phyloP scores from a whole-genome alignment of 1,284 basidiomycete genomes.

The Ceratobasidium sp. region DNA sequence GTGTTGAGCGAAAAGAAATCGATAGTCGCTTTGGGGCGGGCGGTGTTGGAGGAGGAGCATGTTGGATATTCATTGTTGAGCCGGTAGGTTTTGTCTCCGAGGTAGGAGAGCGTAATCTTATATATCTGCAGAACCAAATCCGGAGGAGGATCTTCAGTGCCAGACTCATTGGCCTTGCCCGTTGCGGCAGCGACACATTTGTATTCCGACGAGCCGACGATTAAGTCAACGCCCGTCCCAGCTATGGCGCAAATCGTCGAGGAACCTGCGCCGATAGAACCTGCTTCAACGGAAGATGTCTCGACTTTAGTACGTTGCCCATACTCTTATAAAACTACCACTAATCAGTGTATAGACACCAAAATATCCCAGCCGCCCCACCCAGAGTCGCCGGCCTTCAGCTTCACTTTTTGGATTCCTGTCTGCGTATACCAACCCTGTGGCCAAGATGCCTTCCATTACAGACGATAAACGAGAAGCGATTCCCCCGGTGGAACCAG shows the following conservation, averaged over 20 bases:
- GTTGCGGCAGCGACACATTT: constrained; percentile 60
- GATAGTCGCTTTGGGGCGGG: constrained; percentile 59
- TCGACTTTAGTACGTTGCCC: background rate
- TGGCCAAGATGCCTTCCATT: constrained; percentile 15
- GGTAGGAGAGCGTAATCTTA: background rate
- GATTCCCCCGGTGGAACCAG: background rate
- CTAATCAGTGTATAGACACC: constrained; percentile 8
- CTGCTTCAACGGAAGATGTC: constrained; percentile 5
- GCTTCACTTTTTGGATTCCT: constrained; percentile 30
- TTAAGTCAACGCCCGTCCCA: background rate
- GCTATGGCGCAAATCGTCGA: constrained; percentile 12
- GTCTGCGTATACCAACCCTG: constrained; percentile 28
- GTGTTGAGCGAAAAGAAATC: constrained; percentile 79
- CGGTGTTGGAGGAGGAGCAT: constrained; percentile 73
- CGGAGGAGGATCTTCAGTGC: constrained; percentile 8
- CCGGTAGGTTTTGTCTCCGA: constrained; percentile 51
- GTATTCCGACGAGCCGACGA: constrained; percentile 27
- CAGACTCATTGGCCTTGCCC: constrained; percentile 59
- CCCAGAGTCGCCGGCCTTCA: constrained; percentile 27
- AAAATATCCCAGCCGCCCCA: constrained; percentile 10
- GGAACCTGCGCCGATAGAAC: constrained; percentile 7
- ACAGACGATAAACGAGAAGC: background rate
- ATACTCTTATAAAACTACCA: background rate
- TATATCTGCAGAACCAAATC: constrained; percentile 1
- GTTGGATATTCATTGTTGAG: constrained; percentile 63